Evolutionary conservation across 2,329 filamentous ascomycete genomes (phyloP).

Genomic region (Monosporascus cannonballus): DNA sequence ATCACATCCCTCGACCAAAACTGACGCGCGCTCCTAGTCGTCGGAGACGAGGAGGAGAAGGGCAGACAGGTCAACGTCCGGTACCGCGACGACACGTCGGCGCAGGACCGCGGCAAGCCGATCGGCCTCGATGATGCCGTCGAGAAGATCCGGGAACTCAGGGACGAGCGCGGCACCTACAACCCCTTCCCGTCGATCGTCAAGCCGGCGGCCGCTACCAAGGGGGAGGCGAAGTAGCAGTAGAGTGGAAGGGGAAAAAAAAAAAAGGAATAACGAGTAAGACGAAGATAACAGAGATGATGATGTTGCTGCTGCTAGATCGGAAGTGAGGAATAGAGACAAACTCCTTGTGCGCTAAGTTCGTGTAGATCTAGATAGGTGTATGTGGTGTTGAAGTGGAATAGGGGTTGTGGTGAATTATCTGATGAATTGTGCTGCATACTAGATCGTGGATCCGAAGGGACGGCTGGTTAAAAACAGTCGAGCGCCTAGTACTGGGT

Average conservation of each 20-base stretch:
- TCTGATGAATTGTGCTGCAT: too few relatives aligned
- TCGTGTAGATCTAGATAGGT: too few relatives aligned
- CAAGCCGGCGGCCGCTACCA: not conserved
- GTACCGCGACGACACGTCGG: slow-evolving; percentile 57
- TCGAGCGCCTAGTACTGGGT: too few relatives aligned
- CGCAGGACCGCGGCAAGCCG: slow-evolving; percentile 55
- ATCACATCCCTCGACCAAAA: not conserved
- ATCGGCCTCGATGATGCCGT: slow-evolving; percentile 51
- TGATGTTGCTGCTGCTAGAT: too few relatives aligned
- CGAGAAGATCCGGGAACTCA: slow-evolving; percentile 46
- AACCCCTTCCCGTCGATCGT: slow-evolving; percentile 28
- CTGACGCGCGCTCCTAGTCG: slow-evolving; percentile 34
- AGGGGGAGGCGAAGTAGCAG: not conserved
- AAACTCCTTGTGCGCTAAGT: too few relatives aligned
- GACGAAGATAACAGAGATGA: too few relatives aligned
- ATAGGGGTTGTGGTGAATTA: too few relatives aligned
- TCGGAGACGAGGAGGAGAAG: slow-evolving; percentile 56
- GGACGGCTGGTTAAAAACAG: too few relatives aligned
- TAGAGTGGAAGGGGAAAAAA: not conserved
- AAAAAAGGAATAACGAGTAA: not conserved
- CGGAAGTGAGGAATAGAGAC: too few relatives aligned
- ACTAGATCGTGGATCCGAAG: too few relatives aligned
- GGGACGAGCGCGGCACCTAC: slow-evolving; percentile 35
- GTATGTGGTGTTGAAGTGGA: too few relatives aligned
- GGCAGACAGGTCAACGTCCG: slow-evolving; percentile 57